Conservation (phyloP, 1,139 yeast species). For the Groenewaldozyma auringiensis region DNA sequence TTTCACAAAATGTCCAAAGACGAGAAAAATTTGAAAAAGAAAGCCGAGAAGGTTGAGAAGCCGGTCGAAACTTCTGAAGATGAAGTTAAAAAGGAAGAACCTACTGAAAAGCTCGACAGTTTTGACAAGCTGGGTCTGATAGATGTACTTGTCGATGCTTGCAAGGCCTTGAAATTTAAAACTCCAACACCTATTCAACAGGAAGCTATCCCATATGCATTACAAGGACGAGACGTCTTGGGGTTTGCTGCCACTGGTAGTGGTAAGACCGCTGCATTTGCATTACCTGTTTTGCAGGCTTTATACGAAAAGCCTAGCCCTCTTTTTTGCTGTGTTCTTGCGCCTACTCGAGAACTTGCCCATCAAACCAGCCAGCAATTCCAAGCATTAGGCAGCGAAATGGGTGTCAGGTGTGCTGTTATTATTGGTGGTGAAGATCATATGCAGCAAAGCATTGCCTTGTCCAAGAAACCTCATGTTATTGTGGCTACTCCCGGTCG, state of each 20-base stretch:
- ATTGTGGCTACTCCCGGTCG: slow-evolving; percentile 97
- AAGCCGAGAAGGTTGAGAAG: not conserved
- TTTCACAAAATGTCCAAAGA: not conserved
- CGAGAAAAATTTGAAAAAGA: not conserved
- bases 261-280: slow-evolving; percentile 97
- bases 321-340: slow-evolving; percentile 79
- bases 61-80: slow-evolving; percentile 2
- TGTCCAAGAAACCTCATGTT: slow-evolving; percentile 89
- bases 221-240: slow-evolving; percentile 90
- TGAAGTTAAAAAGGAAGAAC: slow-evolving; percentile 10
- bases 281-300: slow-evolving; percentile 83
- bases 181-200: slow-evolving; percentile 93
- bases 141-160: slow-evolving; percentile 66
- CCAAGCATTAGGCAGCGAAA: slow-evolving; percentile 81
- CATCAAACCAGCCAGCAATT: slow-evolving; percentile 93
- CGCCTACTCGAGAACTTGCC: slow-evolving; percentile 96
- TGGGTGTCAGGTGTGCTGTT: slow-evolving; percentile 84
- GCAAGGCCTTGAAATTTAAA: slow-evolving; percentile 68
- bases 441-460: slow-evolving; percentile 94
- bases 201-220: slow-evolving; percentile 85
- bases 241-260: slow-evolving; percentile 97
- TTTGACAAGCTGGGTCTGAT: slow-evolving; percentile 54
- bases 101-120: slow-evolving; percentile 5
- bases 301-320: slow-evolving; percentile 86
- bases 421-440: slow-evolving; percentile 98